Percentiles rank a stretch among this genome's conserved stretches.
phyloP scores from a whole-genome alignment of 2,329 filamentous ascomycete species.

The Paracoccidioides brasiliensis region DNA sequence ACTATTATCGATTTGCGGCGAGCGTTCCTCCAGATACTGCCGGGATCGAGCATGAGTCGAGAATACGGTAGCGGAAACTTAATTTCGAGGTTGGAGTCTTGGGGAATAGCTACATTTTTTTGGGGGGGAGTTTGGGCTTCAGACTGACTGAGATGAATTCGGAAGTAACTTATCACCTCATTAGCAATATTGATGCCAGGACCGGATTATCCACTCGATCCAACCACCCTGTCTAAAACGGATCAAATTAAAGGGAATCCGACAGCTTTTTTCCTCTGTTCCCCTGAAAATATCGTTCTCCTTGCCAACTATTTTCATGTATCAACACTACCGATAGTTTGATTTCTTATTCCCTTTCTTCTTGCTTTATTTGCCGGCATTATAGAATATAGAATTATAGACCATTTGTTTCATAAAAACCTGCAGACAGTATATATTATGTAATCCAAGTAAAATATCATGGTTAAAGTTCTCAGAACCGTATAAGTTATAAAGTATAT shows the following conservation, averaged over 20 bases:
- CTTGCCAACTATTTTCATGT: neutral
- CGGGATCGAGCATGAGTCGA: neutral
- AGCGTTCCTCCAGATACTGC: neutral
- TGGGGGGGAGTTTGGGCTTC: neutral
- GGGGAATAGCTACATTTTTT: neutral
- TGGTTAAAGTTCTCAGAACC: neutral
- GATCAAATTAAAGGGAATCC: neutral
- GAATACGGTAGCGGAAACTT: neutral
- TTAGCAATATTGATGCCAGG: no score
- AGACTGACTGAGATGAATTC: neutral
- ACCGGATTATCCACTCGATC: no score
- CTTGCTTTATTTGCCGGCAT: neutral
- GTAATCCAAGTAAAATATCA: no score
- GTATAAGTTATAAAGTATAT: no score
- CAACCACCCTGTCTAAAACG: no score
- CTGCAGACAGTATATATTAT: neutral
- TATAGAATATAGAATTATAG: slow-evolving; percentile 1
- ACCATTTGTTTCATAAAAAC: neutral
- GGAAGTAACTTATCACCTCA: no score
- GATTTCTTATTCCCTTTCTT: neutral
- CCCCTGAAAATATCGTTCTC: no score
- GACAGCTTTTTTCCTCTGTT: neutral
- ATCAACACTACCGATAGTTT: no score
- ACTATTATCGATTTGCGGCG: neutral
- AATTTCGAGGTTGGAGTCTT: neutral